Evolutionary conservation across 1,139 yeast genomes (phyloP).

Genomic region (Yamadazyma sp.): DNA sequence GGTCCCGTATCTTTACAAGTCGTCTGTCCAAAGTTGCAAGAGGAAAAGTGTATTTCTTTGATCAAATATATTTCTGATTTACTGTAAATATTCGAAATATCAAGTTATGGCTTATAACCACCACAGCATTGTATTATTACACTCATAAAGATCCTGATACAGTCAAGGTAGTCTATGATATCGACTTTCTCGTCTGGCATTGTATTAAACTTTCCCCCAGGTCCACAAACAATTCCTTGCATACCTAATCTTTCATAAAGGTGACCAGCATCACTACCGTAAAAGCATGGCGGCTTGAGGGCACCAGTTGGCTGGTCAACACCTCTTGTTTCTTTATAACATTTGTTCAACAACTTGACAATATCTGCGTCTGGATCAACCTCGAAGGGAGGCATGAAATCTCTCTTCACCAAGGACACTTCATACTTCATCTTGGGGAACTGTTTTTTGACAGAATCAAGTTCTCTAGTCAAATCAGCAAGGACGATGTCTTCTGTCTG

Average conservation of each 20-base stretch:
- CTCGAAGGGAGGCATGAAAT: constrained; percentile 27
- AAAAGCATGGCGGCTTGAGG: constrained; percentile 25
- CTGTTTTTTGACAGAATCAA: constrained; percentile 19
- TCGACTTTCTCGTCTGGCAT: constrained; percentile 18
- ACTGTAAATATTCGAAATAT: neutral
- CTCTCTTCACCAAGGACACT: constrained; percentile 18
- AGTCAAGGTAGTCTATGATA: constrained; percentile 15
- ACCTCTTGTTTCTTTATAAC: constrained; percentile 19
- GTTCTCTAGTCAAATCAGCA: constrained; percentile 19
- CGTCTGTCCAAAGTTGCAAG: constrained; percentile 13
- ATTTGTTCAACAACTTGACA: constrained; percentile 17
- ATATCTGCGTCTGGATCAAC: constrained; percentile 21
- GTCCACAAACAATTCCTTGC: constrained; percentile 17
- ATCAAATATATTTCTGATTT: constrained; percentile 8
- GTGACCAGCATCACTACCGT: constrained; percentile 28
- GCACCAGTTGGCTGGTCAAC: constrained; percentile 26
- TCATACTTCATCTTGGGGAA: constrained; percentile 25
- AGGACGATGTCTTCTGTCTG: constrained; percentile 20
- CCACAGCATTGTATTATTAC: constrained; percentile 15
- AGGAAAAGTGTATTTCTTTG: constrained; percentile 12
- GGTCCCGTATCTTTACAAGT: constrained; percentile 16
- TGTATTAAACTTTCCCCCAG: constrained; percentile 16
- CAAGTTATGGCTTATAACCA: constrained; percentile 8
- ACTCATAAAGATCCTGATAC: constrained; percentile 14
- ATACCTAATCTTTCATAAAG: constrained; percentile 23